Percentiles rank a stretch among this genome's conserved stretches.
phyloP scores from a whole-genome alignment of 305 asterid genomes.

The Fraxinus ornus region DNA sequence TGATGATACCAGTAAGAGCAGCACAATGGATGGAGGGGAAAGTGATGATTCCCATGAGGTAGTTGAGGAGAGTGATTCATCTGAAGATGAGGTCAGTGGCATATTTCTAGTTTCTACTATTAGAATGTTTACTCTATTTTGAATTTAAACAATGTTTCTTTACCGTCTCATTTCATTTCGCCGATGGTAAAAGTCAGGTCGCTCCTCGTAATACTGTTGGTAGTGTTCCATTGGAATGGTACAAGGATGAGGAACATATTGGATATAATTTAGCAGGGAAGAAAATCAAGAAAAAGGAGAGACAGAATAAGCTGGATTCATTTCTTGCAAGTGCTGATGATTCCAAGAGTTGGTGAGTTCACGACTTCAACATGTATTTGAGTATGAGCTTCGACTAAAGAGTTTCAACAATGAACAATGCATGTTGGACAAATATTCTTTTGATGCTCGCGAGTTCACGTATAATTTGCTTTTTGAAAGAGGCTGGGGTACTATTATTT shows the following conservation, averaged over 20 bases:
- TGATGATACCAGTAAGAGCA: slow-evolving; percentile 27
- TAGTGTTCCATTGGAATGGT: slow-evolving; percentile 83
- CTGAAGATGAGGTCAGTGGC: slow-evolving; percentile 87
- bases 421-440: background rate
- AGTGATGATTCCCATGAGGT: slow-evolving; percentile 53
- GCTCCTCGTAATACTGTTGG: slow-evolving; percentile 91
- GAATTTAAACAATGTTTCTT: background rate
- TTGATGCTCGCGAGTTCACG: background rate
- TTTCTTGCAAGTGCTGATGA: slow-evolving; percentile 79
- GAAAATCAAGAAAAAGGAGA: slow-evolving; percentile 91
- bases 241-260: slow-evolving; percentile 88
- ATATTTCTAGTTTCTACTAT: slow-evolving; percentile 12
- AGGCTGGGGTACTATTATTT: background rate
- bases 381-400: background rate
- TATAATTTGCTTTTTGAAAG: background rate
- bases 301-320: slow-evolving; percentile 68
- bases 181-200: slow-evolving; percentile 47
- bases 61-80: slow-evolving; percentile 90
- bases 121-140: background rate
- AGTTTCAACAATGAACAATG: background rate
- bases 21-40: slow-evolving; percentile 33
- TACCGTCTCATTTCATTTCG: background rate
- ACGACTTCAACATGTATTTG: slow-evolving; percentile 2
- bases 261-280: slow-evolving; percentile 86
- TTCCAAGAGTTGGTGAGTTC: slow-evolving; percentile 70